Evolutionary conservation across 73 alveolate species (phyloP).

Genomic region (Effrenium voratum): DNA sequence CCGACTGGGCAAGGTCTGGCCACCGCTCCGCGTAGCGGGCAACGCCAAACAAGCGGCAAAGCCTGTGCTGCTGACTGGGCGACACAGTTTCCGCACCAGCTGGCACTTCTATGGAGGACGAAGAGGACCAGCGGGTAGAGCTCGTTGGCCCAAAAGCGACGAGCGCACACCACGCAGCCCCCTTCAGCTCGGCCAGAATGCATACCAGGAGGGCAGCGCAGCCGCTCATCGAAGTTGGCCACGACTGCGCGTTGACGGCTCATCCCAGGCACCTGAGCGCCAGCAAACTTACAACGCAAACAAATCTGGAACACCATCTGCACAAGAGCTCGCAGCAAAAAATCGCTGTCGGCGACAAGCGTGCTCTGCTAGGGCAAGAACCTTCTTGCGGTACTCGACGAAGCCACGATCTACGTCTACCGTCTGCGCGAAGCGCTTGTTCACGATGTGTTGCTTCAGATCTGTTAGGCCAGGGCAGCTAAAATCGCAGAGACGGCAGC

Average conservation of each 20-base stretch:
- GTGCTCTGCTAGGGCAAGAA: neutral
- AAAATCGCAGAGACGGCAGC: constrained; percentile 8
- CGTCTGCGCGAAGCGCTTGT: neutral
- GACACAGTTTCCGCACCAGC: no score
- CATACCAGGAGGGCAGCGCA: neutral
- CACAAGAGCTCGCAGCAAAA: neutral
- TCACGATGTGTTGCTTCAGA: neutral
- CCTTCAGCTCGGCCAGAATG: neutral
- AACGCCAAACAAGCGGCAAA: constrained; percentile 5
- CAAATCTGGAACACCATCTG: neutral
- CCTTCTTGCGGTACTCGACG: constrained; percentile 27
- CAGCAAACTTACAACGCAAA: neutral
- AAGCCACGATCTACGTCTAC: neutral
- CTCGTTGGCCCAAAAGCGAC: neutral
- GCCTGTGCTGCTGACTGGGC: neutral
- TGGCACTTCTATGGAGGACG: no score
- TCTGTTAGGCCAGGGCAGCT: neutral
- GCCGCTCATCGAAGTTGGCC: neutral
- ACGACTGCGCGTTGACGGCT: neutral
- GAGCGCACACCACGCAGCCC: constrained; percentile 23
- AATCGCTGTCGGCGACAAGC: neutral
- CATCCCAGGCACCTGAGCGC: neutral
- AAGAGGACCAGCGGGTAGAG: neutral
- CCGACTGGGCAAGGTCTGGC: neutral
- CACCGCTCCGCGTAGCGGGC: constrained; percentile 16